These are phyloP conservation scores for Pseudohalonectria lignicola DNA, from an alignment of 2,329 filamentous ascomycete genomes.

Conservation along the genomic window DNA sequence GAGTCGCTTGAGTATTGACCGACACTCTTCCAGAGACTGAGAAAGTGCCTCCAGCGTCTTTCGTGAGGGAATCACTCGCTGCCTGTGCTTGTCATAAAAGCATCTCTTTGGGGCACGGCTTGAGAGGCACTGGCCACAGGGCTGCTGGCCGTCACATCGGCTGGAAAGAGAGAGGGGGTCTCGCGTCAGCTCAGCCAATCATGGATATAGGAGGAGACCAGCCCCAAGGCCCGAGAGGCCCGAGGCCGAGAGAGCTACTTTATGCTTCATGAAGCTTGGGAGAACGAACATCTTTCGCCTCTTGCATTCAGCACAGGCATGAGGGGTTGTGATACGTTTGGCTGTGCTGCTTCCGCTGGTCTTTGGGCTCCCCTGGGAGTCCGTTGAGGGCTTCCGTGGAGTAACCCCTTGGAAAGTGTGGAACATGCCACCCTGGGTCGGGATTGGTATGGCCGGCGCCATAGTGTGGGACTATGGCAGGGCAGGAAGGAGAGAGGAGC, in stretches of 20 bases:
- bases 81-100: conserved; percentile 71
- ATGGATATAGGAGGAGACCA: neutral
- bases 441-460: conserved; percentile 34
- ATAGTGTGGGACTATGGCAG: conserved; percentile 11
- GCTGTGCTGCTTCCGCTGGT: conserved; percentile 22
- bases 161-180: conserved; percentile 15
- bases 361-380: conserved; percentile 27
- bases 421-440: conserved; percentile 40
- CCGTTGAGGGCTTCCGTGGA: conserved; percentile 34
- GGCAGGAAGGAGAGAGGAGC: conserved; percentile 2
- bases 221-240: no score
- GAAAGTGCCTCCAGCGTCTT: conserved; percentile 60
- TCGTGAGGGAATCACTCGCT: conserved; percentile 65
- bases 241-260: no score
- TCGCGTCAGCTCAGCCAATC: no score
- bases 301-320: conserved; percentile 68
- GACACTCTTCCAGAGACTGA: conserved; percentile 55
- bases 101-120: conserved; percentile 71
- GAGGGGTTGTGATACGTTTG: conserved; percentile 43
- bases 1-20: conserved; percentile 48
- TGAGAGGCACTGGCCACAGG: conserved; percentile 73
- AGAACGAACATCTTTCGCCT: conserved; percentile 59
- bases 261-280: no score
- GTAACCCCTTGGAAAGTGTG: conserved; percentile 43
- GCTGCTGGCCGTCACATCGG: conserved; percentile 70